Evolutionary conservation across 1,284 basidiomycete genomes (phyloP).

Genomic region (Ustilago trichophora): DNA sequence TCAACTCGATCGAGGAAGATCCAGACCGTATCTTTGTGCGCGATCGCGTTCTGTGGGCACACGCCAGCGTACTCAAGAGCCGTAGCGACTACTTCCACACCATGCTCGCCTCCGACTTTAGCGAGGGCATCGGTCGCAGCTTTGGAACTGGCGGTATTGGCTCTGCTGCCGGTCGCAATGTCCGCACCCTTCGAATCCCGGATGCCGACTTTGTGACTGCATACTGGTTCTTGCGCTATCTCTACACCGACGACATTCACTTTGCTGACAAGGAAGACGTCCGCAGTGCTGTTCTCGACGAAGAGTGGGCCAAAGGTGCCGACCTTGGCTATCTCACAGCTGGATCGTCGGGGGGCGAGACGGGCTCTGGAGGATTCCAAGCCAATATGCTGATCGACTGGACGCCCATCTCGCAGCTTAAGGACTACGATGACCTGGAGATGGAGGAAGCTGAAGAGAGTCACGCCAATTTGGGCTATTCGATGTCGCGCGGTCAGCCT

Average conservation of each 20-base stretch:
- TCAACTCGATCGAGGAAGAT: conserved; percentile 17
- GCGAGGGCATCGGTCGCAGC: conserved; percentile 46
- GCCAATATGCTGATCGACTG: conserved; percentile 17
- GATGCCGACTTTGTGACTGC: conserved; percentile 83
- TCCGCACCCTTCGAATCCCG: conserved; percentile 75
- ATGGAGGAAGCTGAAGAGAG: conserved; percentile 11
- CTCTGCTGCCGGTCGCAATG: conserved; percentile 9
- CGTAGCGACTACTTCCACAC: conserved; percentile 82
- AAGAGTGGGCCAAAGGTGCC: conserved; percentile 51
- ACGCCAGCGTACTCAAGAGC: conserved; percentile 69
- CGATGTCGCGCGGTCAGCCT: not conserved
- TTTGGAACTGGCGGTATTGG: conserved; percentile 15
- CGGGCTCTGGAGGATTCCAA: not conserved
- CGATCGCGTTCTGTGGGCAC: conserved; percentile 76
- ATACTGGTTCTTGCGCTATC: conserved; percentile 82
- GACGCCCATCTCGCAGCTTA: conserved; percentile 38
- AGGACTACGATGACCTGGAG: conserved; percentile 13
- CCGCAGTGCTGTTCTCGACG: conserved; percentile 50
- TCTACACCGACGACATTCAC: conserved; percentile 75
- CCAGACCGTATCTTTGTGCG: conserved; percentile 51
- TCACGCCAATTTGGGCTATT: conserved; percentile 2
- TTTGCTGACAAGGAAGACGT: conserved; percentile 61
- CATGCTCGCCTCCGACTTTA: conserved; percentile 76
- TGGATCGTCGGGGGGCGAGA: conserved; percentile 3
- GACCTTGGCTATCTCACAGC: conserved; percentile 9